Base-by-base conservation (phyloP, 768 basidiomycete species). In the Fomitopsis pulvina region DNA sequence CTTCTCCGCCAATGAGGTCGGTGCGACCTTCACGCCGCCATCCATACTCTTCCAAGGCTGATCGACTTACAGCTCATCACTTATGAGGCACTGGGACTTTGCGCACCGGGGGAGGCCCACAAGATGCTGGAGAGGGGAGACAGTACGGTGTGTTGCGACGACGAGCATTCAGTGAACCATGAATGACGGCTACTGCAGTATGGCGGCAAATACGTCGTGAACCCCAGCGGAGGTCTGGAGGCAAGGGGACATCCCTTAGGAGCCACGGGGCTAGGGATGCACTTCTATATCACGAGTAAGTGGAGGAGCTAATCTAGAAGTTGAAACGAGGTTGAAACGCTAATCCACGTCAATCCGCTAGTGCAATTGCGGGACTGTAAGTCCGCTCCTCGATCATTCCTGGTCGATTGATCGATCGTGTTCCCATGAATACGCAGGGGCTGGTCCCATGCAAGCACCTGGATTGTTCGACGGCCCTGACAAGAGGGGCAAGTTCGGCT, bases 211-310 rank as follows among this genome's bases (percentile, higher is more conserved):
- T 92, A 78, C 44, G 86, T 92, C 16, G 68, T 92, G 29, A 92
- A 92, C 56, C 87, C 90, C 0, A 87, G 83, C 45, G 90, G 90
- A 22, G 90, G 90, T 0, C 74, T 92, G 14, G 87, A 92, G 61
- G 86, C 87, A n/a, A 92, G 91, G 61, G 90, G 90, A 2, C 87
- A 92, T 60, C 89, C 90, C 2, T 74, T 91, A 18, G 87, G 88
- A 32, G 87, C 88, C 1, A 89, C 85, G 16, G 88, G 88, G 1
- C 68, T 91, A 12, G 87, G 84, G 24, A 90, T 90, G 88, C 87
- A 91, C 62, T 89, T 89, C 66, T 90, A 87, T 60, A 85, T 90
- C 53, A 78, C 82, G 58, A 88, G 85, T 85, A 60, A 38, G 82
- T 65, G 12, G 21, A 25, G 22, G 21, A 25, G 43, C 16, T 21